phyloP scores from a whole-genome alignment of 768 basidiomycete species.

The Kwoniella newhampshirensis region DNA sequence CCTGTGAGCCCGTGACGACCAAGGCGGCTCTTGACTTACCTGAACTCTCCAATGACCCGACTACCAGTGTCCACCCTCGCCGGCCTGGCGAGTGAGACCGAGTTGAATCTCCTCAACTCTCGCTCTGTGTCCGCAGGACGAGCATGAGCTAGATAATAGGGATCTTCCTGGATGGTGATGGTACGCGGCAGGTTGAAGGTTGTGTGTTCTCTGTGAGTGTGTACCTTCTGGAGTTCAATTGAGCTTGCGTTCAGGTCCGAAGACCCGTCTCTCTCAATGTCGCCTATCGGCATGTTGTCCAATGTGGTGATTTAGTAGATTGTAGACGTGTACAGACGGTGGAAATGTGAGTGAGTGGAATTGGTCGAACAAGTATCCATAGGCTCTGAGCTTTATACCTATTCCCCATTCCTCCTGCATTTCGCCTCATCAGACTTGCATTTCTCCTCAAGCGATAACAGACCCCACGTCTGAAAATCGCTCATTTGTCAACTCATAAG shows the following conservation, averaged over 20 bases:
- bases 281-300: conserved; percentile 3
- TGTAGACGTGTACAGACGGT: too few species aligned
- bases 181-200: conserved; percentile 20
- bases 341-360: too few species aligned
- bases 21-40: conserved; percentile 22
- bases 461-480: too few species aligned
- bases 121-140: conserved; percentile 10
- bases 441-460: conserved; percentile 1
- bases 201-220: too few species aligned
- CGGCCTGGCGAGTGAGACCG: conserved; percentile 27
- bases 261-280: conserved; percentile 10
- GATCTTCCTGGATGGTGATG: conserved; percentile 34
- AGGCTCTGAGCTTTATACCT: background rate
- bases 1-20: background rate
- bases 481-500: too few species aligned
- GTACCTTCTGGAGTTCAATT: background rate
- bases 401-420: background rate
- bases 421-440: conserved; percentile 1
- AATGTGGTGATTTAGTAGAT: too few species aligned
- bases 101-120: conserved; percentile 29
- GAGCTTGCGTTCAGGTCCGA: conserved; percentile 4
- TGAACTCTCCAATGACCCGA: conserved; percentile 47
- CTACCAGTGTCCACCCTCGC: conserved; percentile 25
- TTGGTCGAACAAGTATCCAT: background rate
- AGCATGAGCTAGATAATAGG: background rate